Evolutionary conservation across 2,329 filamentous ascomycete genomes (phyloP).

Genomic region (Elsinoe ampelina): DNA sequence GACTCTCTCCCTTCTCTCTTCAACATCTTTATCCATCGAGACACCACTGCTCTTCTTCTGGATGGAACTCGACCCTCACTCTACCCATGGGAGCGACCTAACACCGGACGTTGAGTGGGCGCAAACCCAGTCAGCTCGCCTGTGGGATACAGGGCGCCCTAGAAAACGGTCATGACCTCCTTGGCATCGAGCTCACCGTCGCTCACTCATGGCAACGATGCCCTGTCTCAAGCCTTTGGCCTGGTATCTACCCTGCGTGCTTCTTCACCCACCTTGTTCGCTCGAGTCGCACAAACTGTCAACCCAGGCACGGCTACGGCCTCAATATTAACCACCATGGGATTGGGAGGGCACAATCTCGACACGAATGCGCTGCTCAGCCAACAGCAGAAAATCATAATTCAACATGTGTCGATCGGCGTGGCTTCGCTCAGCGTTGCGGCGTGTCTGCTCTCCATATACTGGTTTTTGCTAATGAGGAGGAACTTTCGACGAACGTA

Average conservation of each 20-base stretch:
- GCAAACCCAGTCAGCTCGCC: neutral
- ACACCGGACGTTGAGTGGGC: conserved; percentile 7
- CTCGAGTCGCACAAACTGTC: conserved; percentile 3
- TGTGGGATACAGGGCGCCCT: neutral
- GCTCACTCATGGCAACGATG: conserved; percentile 8
- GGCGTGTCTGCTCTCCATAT: conserved; percentile 49
- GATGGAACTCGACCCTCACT: conserved; percentile 1
- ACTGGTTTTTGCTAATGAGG: conserved; percentile 67
- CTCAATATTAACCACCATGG: conserved; percentile 13
- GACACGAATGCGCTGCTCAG: conserved; percentile 17
- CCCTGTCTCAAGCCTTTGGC: neutral
- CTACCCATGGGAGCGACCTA: conserved; percentile 1
- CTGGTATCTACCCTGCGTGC: neutral
- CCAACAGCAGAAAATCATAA: conserved; percentile 20
- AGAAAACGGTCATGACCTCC: conserved; percentile 6
- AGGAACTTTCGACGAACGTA: conserved; percentile 66
- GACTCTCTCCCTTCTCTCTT: neutral
- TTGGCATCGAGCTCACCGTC: conserved; percentile 11
- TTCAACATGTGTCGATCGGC: conserved; percentile 29
- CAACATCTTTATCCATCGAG: neutral
- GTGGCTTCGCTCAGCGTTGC: conserved; percentile 44
- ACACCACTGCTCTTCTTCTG: neutral
- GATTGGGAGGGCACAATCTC: conserved; percentile 15
- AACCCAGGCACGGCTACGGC: neutral
- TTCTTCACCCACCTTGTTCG: conserved; percentile 1